Conservation (phyloP, 2,329 filamentous ascomycete species). For the Aspergillus carbonarius region DNA sequence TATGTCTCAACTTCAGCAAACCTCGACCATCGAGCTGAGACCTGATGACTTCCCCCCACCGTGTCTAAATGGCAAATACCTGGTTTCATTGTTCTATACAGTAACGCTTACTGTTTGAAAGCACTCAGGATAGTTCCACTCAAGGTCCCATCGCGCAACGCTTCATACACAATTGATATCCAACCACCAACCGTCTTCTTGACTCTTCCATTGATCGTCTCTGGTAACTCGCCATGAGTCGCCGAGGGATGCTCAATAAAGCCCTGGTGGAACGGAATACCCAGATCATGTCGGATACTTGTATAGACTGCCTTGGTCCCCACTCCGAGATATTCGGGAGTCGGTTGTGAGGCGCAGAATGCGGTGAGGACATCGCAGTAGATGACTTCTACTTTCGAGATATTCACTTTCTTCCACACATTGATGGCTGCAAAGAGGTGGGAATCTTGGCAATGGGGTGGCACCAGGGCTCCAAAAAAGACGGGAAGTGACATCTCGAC, state of each 20-base stretch:
- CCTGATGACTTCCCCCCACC: no score
- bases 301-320: neutral
- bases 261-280: slow-evolving; percentile 5
- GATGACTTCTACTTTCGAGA: neutral
- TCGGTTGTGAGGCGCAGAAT: neutral
- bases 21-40: no score
- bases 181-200: slow-evolving; percentile 2
- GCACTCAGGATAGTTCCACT: neutral
- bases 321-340: neutral
- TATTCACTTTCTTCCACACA: neutral
- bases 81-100: neutral
- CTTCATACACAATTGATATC: slow-evolving; percentile 9
- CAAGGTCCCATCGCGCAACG: slow-evolving; percentile 1
- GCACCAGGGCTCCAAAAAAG: neutral
- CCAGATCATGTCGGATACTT: neutral
- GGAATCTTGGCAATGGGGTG: neutral
- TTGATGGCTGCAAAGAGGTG: neutral
- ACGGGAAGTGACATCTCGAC: neutral
- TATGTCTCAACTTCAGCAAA: no score
- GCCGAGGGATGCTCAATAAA: neutral
- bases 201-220: neutral
- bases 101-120: neutral
- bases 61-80: neutral
- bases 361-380: neutral
- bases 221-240: neutral